Conservation (phyloP, 306 rosid species). For the Rosa lucieae region DNA sequence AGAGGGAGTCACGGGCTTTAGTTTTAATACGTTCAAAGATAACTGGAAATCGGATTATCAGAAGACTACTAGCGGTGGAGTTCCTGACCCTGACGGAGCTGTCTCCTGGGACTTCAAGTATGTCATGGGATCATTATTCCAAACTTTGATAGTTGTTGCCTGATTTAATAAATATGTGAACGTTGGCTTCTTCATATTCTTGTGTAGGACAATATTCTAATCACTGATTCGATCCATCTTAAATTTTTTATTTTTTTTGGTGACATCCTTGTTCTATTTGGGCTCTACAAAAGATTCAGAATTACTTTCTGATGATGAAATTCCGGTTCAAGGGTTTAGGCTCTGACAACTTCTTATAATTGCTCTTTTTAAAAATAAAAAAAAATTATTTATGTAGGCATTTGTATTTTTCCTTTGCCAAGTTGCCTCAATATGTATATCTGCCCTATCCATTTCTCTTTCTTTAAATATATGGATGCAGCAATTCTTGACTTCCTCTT, state of each 20-base stretch:
- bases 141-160: conserved; percentile 4
- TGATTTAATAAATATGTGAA: conserved; percentile 1
- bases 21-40: conserved; percentile 54
- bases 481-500: not conserved
- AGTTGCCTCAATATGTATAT: not conserved
- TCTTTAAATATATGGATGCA: not conserved
- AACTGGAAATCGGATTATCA: conserved; percentile 91
- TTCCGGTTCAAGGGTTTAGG: not conserved
- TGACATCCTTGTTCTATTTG: not conserved
- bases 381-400: not conserved
- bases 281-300: not conserved
- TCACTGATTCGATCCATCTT: not conserved
- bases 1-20: conserved; percentile 91
- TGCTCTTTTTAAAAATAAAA: not conserved
- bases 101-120: conserved; percentile 89
- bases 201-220: not conserved
- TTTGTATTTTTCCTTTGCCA: not conserved
- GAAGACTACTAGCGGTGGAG: conserved; percentile 74
- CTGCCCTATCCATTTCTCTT: not conserved
- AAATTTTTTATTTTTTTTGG: not conserved
- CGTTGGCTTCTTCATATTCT: not conserved
- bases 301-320: not conserved
- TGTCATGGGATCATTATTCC: conserved; percentile 26
- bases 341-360: not conserved
- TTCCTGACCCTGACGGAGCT: conserved; percentile 69